Evolutionary conservation across 1,284 basidiomycete species (phyloP).

Genomic region (Leccinum ambiguum): DNA sequence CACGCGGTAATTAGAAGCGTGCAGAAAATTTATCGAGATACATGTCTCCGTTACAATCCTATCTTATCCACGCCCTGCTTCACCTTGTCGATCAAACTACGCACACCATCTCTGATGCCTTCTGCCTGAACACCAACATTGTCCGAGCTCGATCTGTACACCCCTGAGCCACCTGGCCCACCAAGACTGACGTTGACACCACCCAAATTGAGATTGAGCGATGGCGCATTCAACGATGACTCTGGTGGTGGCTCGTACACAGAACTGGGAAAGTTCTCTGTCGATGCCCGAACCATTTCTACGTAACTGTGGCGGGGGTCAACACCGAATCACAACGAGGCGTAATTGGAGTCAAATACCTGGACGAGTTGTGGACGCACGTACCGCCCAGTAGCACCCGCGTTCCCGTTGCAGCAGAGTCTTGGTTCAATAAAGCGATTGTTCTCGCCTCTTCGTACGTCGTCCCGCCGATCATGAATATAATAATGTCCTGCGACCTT

Average conservation of each 20-base stretch:
- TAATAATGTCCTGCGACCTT: slow-evolving; percentile 91
- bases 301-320: slow-evolving; percentile 52
- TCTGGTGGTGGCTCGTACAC: slow-evolving; percentile 73
- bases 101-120: slow-evolving; percentile 82
- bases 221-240: slow-evolving; percentile 63
- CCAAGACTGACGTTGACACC: slow-evolving; percentile 90
- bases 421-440: slow-evolving; percentile 85
- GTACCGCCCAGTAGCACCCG: slow-evolving; percentile 89
- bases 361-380: slow-evolving; percentile 89
- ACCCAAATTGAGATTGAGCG: slow-evolving; percentile 87
- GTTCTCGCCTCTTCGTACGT: slow-evolving; percentile 92
- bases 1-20: not conserved
- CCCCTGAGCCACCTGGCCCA: slow-evolving; percentile 77
- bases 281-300: slow-evolving; percentile 70
- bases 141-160: slow-evolving; percentile 78
- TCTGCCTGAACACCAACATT: slow-evolving; percentile 77
- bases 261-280: slow-evolving; percentile 57
- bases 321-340: slow-evolving; percentile 3
- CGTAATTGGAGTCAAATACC: slow-evolving; percentile 45
- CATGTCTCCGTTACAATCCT: slow-evolving; percentile 39
- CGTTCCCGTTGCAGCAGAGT: slow-evolving; percentile 57
- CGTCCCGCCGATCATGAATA: slow-evolving; percentile 93
- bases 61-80: slow-evolving; percentile 86
- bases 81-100: slow-evolving; percentile 84
- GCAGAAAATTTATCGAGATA: not conserved